phyloP scores from a whole-genome alignment of 31 red algal genomes.

The Odonthalia washingtoniensis region DNA sequence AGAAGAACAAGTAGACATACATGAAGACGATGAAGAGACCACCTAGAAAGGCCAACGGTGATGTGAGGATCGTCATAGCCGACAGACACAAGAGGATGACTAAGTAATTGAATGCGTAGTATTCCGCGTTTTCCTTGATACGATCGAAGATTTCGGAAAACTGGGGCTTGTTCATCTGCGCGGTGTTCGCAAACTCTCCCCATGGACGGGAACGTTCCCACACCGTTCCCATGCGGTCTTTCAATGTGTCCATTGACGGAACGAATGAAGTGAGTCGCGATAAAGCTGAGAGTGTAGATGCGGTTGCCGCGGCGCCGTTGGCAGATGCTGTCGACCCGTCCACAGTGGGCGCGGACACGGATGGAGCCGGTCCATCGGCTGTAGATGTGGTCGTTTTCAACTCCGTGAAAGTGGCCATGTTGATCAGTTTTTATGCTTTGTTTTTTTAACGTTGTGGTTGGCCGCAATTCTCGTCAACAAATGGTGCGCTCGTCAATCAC shows the following conservation, averaged over 20 bases:
- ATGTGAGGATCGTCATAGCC: constrained; percentile 83
- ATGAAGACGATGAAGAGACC: constrained; percentile 76
- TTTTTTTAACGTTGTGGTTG: too few relatives aligned
- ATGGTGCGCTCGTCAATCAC: too few relatives aligned
- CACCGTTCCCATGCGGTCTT: constrained; percentile 77
- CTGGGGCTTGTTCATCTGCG: constrained; percentile 89
- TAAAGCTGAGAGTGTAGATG: constrained; percentile 37
- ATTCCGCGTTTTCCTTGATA: constrained; percentile 79
- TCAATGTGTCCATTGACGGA: constrained; percentile 77
- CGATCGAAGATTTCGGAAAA: constrained; percentile 84
- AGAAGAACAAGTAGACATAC: constrained; percentile 91
- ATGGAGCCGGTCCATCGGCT: background rate
- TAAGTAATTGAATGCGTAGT: constrained; percentile 93
- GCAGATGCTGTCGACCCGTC: constrained; percentile 25
- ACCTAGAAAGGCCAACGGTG: constrained; percentile 87
- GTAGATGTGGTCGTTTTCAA: constrained; percentile 45
- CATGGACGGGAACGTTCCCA: constrained; percentile 89
- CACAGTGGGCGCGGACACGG: constrained; percentile 39
- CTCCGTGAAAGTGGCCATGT: constrained; percentile 69
- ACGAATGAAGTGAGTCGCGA: constrained; percentile 57
- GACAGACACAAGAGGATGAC: constrained; percentile 83
- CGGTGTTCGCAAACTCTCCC: constrained; percentile 90
- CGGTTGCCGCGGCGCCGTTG: constrained; percentile 19
- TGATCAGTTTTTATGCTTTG: too few relatives aligned
- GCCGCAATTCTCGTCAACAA: too few relatives aligned